Conservation (phyloP, 2,329 filamentous ascomycete genomes). For the Penicillium sp. region DNA sequence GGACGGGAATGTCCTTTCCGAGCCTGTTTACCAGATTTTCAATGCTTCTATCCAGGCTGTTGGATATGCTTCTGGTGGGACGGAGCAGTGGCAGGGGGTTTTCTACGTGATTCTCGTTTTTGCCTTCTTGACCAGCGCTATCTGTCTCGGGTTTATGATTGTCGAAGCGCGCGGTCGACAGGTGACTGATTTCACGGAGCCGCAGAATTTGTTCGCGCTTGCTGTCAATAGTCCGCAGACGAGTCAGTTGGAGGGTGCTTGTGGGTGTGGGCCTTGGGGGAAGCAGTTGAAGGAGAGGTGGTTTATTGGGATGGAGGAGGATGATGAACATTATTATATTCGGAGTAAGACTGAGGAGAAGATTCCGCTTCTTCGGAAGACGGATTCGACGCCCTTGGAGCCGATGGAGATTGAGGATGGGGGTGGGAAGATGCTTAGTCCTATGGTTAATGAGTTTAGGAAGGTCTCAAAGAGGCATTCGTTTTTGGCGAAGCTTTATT, state of each 20-base stretch:
- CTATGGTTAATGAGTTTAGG: conserved; percentile 36
- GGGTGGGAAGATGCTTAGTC: conserved; percentile 24
- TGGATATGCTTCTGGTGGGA: conserved; percentile 68
- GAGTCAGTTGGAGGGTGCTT: conserved; percentile 52
- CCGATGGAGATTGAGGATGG: conserved; percentile 20
- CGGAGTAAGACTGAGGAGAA: conserved; percentile 28
- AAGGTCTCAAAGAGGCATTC: conserved; percentile 29
- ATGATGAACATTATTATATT: conserved; percentile 55
- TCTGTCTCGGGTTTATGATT: conserved; percentile 64
- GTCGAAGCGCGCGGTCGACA: conserved; percentile 55
- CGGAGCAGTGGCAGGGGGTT: conserved; percentile 57
- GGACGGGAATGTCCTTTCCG: conserved; percentile 35
- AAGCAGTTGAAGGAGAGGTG: conserved; percentile 49
- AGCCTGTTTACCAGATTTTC: conserved; percentile 58
- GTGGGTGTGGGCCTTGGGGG: conserved; percentile 55
- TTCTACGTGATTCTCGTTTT: conserved; percentile 67
- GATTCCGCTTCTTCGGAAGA: conserved; percentile 4
- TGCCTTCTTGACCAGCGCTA: conserved; percentile 65
- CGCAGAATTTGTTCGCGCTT: conserved; percentile 70
- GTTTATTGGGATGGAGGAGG: conserved; percentile 47
- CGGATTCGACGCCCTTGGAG: neutral
- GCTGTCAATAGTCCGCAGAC: conserved; percentile 64
- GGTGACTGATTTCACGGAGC: conserved; percentile 76
- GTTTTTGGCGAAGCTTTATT: conserved; percentile 30
- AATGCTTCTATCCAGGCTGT: conserved; percentile 62